Base-by-base conservation (phyloP, 192 early-diverging fungal genomes). In the Gaertneriomyces sp. region DNA sequence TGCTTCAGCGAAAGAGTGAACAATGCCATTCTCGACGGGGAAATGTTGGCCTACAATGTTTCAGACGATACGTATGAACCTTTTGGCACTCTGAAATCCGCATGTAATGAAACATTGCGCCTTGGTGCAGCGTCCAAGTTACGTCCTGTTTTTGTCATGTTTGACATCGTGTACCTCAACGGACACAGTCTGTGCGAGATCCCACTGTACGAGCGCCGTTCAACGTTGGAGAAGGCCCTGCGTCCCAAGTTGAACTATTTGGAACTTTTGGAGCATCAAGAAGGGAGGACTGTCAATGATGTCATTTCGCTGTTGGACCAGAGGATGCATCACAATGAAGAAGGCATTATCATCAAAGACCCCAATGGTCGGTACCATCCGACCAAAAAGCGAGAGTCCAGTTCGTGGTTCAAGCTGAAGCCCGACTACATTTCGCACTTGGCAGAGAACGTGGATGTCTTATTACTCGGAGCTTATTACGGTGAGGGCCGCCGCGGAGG, bases 21-120 rank as follows among this genome's bases (percentile, higher is more conserved):
- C 42, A 91, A 87, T 53, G 67, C 84, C 47, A 88, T 93, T 69
- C 69, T 93, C 42, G 91, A 93, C 74, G 91, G 91, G 0, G 91
- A 93, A 72, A 84, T 93, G 85, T 69, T 90, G 42, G 87, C 83
- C 9, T 91, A 80, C 64, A 84, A 90, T 69, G 77, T 80, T n/a
- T 72, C 74, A n/a, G 76, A 76, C 7, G 80, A 85, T 38, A 54
- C 72, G 1, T 85, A 85, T 71, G 74, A 85, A 25, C 74, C 78
- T 7, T 93, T 93, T 77, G 91, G 90, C 39, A 80, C 79, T 3
- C 74, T 93, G 39, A 92, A 91, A 73, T 82, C 89, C 11, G 84
- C 89, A 3, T 81, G 82, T 45, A 72, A 76, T 40, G 73, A 80
- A 62, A 42, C 44, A 60, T n/a, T 47, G 16, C 49, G 20, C 33